Evolutionary conservation across 352 stramenopile genomes (phyloP).

Genomic region (Pythium diclinum): DNA sequence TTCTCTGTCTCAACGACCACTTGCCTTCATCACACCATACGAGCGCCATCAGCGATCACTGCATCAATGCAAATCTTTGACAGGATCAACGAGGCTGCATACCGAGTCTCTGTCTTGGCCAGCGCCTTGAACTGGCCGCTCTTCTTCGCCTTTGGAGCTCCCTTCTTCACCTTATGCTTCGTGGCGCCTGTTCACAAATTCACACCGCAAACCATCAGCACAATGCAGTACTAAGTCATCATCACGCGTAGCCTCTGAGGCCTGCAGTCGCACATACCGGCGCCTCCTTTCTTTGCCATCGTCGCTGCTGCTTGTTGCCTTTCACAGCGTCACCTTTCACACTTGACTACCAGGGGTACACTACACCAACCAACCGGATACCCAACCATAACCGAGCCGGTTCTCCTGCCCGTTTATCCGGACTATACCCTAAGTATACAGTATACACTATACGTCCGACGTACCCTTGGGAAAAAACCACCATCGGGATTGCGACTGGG

Average conservation of each 20-base stretch:
- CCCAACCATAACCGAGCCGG: conserved; percentile 1
- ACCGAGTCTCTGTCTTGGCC: conserved; percentile 63
- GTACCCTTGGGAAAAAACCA: conserved; percentile 1
- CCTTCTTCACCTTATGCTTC: conserved; percentile 41
- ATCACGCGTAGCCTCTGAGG: background rate
- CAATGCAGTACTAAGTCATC: background rate
- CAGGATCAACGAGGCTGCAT: background rate
- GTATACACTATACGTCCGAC: conserved; percentile 3
- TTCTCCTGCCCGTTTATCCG: background rate
- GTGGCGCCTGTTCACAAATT: background rate
- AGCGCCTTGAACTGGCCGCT: conserved; percentile 62
- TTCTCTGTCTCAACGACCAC: conserved; percentile 38
- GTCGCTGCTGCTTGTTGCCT: conserved; percentile 19
- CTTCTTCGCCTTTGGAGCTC: conserved; percentile 39
- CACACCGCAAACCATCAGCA: background rate
- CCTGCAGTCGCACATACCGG: conserved; percentile 11
- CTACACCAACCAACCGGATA: background rate
- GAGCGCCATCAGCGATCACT: background rate
- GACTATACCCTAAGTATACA: background rate
- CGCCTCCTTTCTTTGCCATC: conserved; percentile 48
- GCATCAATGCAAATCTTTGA: background rate
- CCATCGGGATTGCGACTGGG: background rate
- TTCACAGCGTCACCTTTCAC: conserved; percentile 7
- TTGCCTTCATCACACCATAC: conserved; percentile 23
- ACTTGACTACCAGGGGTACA: background rate